Base-by-base conservation (phyloP, 1,284 basidiomycete genomes). In the Melanopsichium pennsylvanicum region DNA sequence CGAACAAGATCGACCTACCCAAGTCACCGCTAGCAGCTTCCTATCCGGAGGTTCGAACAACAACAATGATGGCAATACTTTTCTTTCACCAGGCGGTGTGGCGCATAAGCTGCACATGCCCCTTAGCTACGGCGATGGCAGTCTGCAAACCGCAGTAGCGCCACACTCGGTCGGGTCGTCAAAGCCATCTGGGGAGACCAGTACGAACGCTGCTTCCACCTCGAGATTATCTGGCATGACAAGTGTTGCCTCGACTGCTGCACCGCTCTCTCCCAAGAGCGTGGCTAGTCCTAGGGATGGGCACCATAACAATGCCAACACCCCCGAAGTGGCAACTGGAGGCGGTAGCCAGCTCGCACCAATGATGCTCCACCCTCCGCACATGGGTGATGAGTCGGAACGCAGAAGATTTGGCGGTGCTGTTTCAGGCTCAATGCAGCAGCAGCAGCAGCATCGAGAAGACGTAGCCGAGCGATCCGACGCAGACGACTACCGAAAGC, bases 31-130 rank as follows among this genome's bases (percentile, higher is more conserved):
- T 4, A 3, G 26, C n/a, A 16, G 10, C 29, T 22, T 38, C 46
- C 9, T n/a, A n/a, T n/a, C n/a, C n/a, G n/a, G n/a, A n/a, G n/a
- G n/a, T 29, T 29, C 27, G 27, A 32, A 26, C 10, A 32, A 40
- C 22, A 45, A 37, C 18, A 33, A 38, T 9, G 50, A 50, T 10
- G 50, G 37, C 3, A 35, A 86, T 4, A 37, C 86, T 15, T 89
- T 89, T 80, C 79, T 89, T 26, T 85, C 87, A 18, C 84, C 86
- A n/a, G n/a, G n/a, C n/a, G n/a, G n/a, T n/a, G n/a, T n/a, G n/a
- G n/a, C n/a, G n/a, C n/a, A n/a, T n/a, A n/a, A n/a, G n/a, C n/a
- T n/a, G n/a, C n/a, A n/a, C n/a, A n/a, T n/a, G n/a, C n/a, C n/a
- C n/a, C n/a, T n/a, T n/a, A n/a, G n/a, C n/a, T n/a, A n/a, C n/a